Evolutionary conservation across 2,329 filamentous ascomycete genomes (phyloP).

Genomic region (Penicillium frequentans): DNA sequence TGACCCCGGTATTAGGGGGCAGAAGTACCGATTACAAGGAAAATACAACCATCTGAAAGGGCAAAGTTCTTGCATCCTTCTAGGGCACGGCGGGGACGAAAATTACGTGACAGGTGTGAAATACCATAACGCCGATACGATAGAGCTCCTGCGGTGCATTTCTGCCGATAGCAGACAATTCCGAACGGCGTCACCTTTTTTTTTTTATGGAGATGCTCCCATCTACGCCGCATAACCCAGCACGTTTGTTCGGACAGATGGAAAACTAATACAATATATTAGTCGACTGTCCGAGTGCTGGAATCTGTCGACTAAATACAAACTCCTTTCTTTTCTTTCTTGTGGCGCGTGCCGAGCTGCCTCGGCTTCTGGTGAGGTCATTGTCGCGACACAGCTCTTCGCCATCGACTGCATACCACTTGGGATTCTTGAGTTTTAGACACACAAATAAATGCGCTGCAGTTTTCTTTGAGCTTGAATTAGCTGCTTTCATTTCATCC

Average conservation of each 20-base stretch:
- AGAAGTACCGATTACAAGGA: not conserved
- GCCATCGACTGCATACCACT: not conserved
- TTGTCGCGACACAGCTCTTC: slow-evolving; percentile 8
- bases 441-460: not conserved
- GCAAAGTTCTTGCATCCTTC: not conserved
- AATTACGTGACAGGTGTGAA: not conserved
- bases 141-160: not conserved
- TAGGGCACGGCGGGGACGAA: not conserved
- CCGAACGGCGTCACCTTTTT: slow-evolving; percentile 13
- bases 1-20: not conserved
- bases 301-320: slow-evolving; percentile 1
- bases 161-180: not conserved
- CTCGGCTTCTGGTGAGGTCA: slow-evolving; percentile 20
- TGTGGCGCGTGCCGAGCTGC: slow-evolving; percentile 5
- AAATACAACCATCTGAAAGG: not conserved
- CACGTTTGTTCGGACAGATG: slow-evolving; percentile 29
- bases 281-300: not conserved
- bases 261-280: slow-evolving; percentile 16
- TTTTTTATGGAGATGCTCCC: slow-evolving; percentile 33
- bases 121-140: not conserved
- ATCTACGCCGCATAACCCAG: slow-evolving; percentile 48
- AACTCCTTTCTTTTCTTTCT: not conserved
- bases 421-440: not conserved
- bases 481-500: not conserved
- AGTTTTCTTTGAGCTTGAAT: not conserved